A percentile compares a stretch with the other conserved stretches of the same genome.
These are phyloP conservation scores for Leccinum barrowsii DNA, from an alignment of 768 basidiomycete genomes.

Conservation along the genomic window DNA sequence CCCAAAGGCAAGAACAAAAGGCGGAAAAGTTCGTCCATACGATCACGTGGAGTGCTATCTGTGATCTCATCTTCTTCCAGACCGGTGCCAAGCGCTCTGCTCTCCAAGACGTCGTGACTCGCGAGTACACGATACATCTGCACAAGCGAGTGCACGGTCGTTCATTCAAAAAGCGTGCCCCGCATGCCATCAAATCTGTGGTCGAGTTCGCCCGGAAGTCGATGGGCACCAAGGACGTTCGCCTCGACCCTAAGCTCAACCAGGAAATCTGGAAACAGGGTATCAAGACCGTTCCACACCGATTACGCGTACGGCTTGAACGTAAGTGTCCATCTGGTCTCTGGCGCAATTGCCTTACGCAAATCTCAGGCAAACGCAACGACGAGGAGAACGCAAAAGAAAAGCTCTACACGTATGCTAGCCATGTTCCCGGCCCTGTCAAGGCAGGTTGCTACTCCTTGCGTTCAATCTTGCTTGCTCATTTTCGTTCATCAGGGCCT, in stretches of 20 bases:
- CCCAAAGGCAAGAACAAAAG: constrained; percentile 41
- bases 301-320: constrained; percentile 91
- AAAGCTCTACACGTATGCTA: constrained; percentile 92
- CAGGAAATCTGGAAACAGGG: constrained; percentile 93
- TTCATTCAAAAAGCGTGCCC: constrained; percentile 97
- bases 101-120: constrained; percentile 95
- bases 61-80: constrained; percentile 27
- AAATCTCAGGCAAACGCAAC: constrained; percentile 82
- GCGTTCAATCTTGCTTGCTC: constrained; percentile 1
- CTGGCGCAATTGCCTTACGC: neutral
- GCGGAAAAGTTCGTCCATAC: constrained; percentile 24
- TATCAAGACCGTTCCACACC: constrained; percentile 89
- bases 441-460: constrained; percentile 56
- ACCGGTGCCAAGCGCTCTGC: constrained; percentile 88
- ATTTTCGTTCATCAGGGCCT: constrained; percentile 55
- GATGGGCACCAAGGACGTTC: constrained; percentile 95
- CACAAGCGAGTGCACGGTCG: constrained; percentile 93
- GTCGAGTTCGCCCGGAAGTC: constrained; percentile 87
- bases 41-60: constrained; percentile 21
- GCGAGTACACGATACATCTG: constrained; percentile 98
- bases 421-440: constrained; percentile 72
- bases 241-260: constrained; percentile 95
- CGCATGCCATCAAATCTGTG: constrained; percentile 94
- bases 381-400: constrained; percentile 99
- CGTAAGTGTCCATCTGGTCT: constrained; percentile 46